Evolutionary conservation across 345 rosid genomes (phyloP), one percentile per base, ranked within the genome.

Genomic region (Firmiana major): DNA sequence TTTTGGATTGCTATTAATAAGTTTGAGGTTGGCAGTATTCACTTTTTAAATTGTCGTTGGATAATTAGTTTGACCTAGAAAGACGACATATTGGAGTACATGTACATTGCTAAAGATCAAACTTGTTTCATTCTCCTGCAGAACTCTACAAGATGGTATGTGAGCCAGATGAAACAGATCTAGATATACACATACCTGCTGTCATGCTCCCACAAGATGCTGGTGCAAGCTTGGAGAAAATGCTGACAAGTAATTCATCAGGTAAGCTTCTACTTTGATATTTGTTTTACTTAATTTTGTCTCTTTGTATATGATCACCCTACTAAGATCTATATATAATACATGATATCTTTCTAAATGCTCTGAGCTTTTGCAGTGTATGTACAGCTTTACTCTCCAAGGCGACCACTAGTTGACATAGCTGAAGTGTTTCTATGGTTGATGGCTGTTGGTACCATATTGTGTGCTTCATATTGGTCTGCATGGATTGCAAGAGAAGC

Each of bases 101-200:
- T 42, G 43, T 57, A 53, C 34, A 7, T 76, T 46, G 74, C 73
- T 62, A 42, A 73, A 22, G 58, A 51, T 60, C 38, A 45, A 68
- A 31, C 59, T 28, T 60, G 40, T 68, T 62, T 72, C 45, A n/a
- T 60, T 71, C 46, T 49, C 63, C 49, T 80, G 78, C 87, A 97
- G 98, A 93, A 79, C 97, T 97, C 63, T 97, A 94, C 86, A 97
- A 97, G 89, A 97, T 97, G 99, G 97, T 97, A 43, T 97, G 99
- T 79, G 98, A 97, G 55, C 97, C 97, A n/a, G 91, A 94, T 81
- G 99, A 96, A 89, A 94, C 97, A 26, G 94, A 94, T 81, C 83
- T 94, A 77, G 93, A 97, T 81, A 97, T 97, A 79, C 63, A 84
- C 26, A 94, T 97, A 79, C 97, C 99, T 49, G 89, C 98, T 5